Evolutionary conservation across 495 filamentous ascomycete species (phyloP).

Genomic region (Penicillium pulvis): DNA sequence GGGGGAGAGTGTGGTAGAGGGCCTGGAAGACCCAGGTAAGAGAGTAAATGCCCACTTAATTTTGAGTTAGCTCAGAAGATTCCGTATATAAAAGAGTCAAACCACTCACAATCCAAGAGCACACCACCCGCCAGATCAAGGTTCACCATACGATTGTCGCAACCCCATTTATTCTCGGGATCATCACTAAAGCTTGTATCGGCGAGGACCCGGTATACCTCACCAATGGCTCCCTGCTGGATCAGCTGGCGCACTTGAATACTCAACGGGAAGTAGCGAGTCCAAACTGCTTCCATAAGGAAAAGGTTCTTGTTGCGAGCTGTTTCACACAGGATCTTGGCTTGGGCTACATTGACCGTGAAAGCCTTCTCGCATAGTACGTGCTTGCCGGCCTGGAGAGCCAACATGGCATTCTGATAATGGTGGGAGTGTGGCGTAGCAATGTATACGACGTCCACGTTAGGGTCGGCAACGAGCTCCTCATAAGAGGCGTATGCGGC

Average conservation of each 20-base stretch:
- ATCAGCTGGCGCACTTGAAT: slow-evolving; percentile 75
- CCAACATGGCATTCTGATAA: slow-evolving; percentile 86
- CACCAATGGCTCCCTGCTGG: slow-evolving; percentile 68
- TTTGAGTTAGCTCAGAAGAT: background rate
- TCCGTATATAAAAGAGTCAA: background rate
- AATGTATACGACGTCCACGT: slow-evolving; percentile 88
- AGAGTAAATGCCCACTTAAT: slow-evolving; percentile 77
- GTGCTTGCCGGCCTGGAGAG: slow-evolving; percentile 79
- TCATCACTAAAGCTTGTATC: slow-evolving; percentile 62
- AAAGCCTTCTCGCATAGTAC: slow-evolving; percentile 94
- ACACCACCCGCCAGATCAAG: slow-evolving; percentile 82
- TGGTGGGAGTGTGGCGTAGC: slow-evolving; percentile 96
- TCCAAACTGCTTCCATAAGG: slow-evolving; percentile 98
- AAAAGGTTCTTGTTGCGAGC: slow-evolving; percentile 83
- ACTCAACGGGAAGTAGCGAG: slow-evolving; percentile 82
- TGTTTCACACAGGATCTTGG: slow-evolving; percentile 70
- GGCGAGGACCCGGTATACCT: slow-evolving; percentile 74
- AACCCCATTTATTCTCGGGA: slow-evolving; percentile 55
- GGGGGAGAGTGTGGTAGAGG: slow-evolving; percentile 76
- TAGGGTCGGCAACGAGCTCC: slow-evolving; percentile 72
- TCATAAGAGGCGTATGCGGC: slow-evolving; percentile 80
- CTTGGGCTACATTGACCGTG: slow-evolving; percentile 84
- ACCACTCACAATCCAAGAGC: slow-evolving; percentile 66
- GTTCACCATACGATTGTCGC: slow-evolving; percentile 80
- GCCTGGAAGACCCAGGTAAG: slow-evolving; percentile 94